Evolutionary conservation across 441 rosid species (phyloP), one percentile per base, ranked within the genome.

Genomic region (Populus trichocarpa): DNA sequence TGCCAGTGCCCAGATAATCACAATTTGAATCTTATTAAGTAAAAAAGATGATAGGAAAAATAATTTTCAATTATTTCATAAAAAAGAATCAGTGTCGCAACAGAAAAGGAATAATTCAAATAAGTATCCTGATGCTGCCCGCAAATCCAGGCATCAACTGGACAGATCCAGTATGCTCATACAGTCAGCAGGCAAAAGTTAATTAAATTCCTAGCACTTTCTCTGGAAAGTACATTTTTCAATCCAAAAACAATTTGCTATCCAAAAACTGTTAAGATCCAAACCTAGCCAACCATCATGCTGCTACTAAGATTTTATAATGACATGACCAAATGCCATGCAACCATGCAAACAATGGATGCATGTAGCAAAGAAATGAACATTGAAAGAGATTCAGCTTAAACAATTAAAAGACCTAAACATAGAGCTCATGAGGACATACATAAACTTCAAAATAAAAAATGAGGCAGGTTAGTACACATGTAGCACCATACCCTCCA

Each of bases 401-500:
- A 77, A 77, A 32, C 8, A 28, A 70, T 26, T 22, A 42, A 26
- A 77, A 25, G 46, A 42, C 25, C 64, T 40, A 53, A 65, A 68
- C n/a, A 33, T 25, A 53, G 32, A 75, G 73, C 70, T 69, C 69
- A 57, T 68, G 68, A 32, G 7, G 2, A 33, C 64, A 50, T 67
- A 14, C 25, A 69, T 9, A 50, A 25, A 71, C 36, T 36, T 36
- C 25, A 68, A 36, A 76, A 11, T 25, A 20, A n/a, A 64, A 74
- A 38, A 72, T 7, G 77, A 66, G 72, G 70, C 73, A 73, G 75
- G 72, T 74, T 67, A 66, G 26, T 33, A 78, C 23, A 59, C 66
- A 28, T 57, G 67, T 9, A 69, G 85, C 77, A 84, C 9, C 81
- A 80, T 93, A 97, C 99, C 98, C 97, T 61, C 94, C 72, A 74